phyloP scores from a whole-genome alignment of 805 yeast species.

The Pichia membranifaciens region DNA sequence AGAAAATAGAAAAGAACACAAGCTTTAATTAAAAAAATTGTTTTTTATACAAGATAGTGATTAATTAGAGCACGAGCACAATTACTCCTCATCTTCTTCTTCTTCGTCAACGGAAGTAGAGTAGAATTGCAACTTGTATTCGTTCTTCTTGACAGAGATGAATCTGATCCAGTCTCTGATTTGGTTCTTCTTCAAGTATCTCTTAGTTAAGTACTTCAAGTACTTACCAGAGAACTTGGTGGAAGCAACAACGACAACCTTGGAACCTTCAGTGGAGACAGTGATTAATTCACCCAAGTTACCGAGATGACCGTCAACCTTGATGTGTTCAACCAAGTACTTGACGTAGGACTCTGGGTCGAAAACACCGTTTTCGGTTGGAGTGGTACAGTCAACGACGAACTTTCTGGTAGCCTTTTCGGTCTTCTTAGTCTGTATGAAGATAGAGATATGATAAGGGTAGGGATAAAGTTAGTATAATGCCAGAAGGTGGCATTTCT shows the following conservation, averaged over 20 bases:
- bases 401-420: conserved; percentile 74
- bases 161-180: conserved; percentile 99
- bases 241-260: conserved; percentile 82
- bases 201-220: conserved; percentile 99
- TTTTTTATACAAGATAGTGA: conserved; percentile 1
- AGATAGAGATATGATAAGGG: not conserved
- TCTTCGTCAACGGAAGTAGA: conserved; percentile 93
- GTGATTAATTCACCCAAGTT: conserved; percentile 94
- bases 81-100: conserved; percentile 69
- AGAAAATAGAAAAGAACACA: conserved; percentile 8
- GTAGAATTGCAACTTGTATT: conserved; percentile 98
- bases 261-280: conserved; percentile 79
- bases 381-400: conserved; percentile 94
- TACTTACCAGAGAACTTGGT: conserved; percentile 99
- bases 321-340: conserved; percentile 98
- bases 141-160: conserved; percentile 91
- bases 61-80: conserved; percentile 18
- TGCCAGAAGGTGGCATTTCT: too few relatives aligned
- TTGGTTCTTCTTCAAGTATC: conserved; percentile 99
- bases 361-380: conserved; percentile 94
- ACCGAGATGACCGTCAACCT: conserved; percentile 94
- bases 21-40: conserved; percentile 6
- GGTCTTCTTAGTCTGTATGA: conserved; percentile 68
- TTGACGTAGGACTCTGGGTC: conserved; percentile 97
- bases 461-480: too few relatives aligned